A percentile compares a stretch with the other conserved stretches of the same genome.
Evolutionary conservation across 805 yeast species (phyloP).

Genomic region (Lachancea cidri): DNA sequence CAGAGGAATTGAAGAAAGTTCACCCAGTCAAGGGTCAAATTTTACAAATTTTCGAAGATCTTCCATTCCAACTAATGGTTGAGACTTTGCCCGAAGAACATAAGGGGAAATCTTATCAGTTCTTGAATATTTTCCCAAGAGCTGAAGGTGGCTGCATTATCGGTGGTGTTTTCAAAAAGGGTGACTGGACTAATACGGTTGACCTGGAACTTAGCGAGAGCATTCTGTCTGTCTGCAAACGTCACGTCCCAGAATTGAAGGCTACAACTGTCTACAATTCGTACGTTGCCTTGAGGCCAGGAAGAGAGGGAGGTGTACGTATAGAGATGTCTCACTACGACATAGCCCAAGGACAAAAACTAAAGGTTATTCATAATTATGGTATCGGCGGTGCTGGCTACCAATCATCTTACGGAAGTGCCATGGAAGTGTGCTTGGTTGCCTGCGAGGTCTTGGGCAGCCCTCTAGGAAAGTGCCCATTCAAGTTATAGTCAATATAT

Average conservation of each 20-base stretch:
- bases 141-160: constrained; percentile 68
- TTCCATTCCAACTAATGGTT: constrained; percentile 34
- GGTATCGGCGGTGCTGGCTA: constrained; percentile 77
- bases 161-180: constrained; percentile 45
- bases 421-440: constrained; percentile 39
- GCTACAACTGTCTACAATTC: constrained; percentile 16
- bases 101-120: constrained; percentile 32
- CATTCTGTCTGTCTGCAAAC: constrained; percentile 41
- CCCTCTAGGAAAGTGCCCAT: constrained; percentile 14
- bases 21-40: constrained; percentile 60
- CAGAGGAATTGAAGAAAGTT: constrained; percentile 36
- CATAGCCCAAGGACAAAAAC: constrained; percentile 7
- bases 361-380: constrained; percentile 51
- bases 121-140: constrained; percentile 60
- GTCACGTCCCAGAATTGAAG: constrained; percentile 24
- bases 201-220: constrained; percentile 45
- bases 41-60: constrained; percentile 44
- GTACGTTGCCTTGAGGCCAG: constrained; percentile 57
- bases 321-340: constrained; percentile 38
- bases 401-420: constrained; percentile 66
- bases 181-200: constrained; percentile 31
- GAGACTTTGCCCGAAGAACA: constrained; percentile 22
- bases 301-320: constrained; percentile 54
- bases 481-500: constrained; percentile 1
- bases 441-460: constrained; percentile 28